Evolutionary conservation across 345 rosid genomes (phyloP), one percentile per base, ranked within the genome.

Genomic region (Geranium rotundifolium): DNA sequence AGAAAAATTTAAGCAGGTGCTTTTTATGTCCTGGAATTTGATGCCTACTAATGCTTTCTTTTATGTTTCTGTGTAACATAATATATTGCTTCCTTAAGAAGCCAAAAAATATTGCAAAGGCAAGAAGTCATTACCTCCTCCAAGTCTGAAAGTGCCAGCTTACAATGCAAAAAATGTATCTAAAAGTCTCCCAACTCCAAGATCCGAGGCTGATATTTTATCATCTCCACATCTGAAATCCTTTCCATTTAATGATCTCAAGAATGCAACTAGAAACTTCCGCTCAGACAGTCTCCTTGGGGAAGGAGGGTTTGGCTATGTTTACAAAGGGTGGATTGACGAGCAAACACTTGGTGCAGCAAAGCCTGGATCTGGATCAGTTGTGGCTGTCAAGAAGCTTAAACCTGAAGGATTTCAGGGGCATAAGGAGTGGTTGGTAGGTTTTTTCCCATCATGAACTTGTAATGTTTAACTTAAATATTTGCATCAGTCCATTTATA

Each of bases 261-360:
- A 67, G 72, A 77, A 56, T 17, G 90, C 96, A 15, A 84, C 96
- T 4, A 72, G 80, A 69, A 85, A 85, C 72, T 91, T 91, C 73
- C 71, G 77, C 62, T 65, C 75, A 0, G 88, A 84, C 30, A 71
- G 79, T 77, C 75, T 86, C 19, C 67, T 91, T 50, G 98, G 97
- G 8, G 90, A 89, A 83, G 98, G 98, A 62, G 98, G 98, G 18
- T 91, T 91, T 65, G 98, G 96, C 0, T 75, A 59, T 72, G 97
- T 91, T 54, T 82, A 80, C 79, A 86, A 85, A 66, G 96, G 97
- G 16, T 91, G 89, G 86, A 60, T 88, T 64, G 82, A 80, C 70
- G 79, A 70, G 57, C 73, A 76, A 41, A 72, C 80, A 4, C 68
- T 77, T 18, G 66, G 56, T 56, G 63, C 76, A 31, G 65, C 75